phyloP scores from a whole-genome alignment of 2,329 filamentous ascomycete genomes.

The Tetracladium maxilliforme region DNA sequence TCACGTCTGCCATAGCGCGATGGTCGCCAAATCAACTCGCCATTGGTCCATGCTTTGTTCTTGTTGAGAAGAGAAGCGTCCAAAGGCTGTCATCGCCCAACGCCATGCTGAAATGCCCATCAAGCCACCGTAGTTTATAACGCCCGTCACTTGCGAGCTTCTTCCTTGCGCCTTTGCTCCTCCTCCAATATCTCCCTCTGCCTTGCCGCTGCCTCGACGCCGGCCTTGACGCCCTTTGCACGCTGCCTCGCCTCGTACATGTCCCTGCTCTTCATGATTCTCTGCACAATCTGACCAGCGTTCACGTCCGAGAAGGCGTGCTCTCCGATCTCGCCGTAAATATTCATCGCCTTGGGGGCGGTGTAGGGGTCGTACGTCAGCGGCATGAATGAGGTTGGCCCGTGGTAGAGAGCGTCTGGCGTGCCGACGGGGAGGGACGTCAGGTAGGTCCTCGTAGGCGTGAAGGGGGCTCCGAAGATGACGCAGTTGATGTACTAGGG shows the following conservation, averaged over 20 bases:
- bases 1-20: too few species aligned
- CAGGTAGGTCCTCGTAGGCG: slow-evolving; percentile 68
- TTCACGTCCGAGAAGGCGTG: slow-evolving; percentile 83
- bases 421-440: slow-evolving; percentile 56
- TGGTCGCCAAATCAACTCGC: too few species aligned
- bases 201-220: slow-evolving; percentile 53
- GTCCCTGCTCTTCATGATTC: slow-evolving; percentile 76
- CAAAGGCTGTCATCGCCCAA: too few species aligned
- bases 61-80: too few species aligned
- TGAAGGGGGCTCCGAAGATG: slow-evolving; percentile 81
- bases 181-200: slow-evolving; percentile 47
- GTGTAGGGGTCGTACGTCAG: slow-evolving; percentile 67
- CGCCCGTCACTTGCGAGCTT: slow-evolving; percentile 1
- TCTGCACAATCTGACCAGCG: slow-evolving; percentile 77
- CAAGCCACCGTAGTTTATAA: slow-evolving; percentile 1
- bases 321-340: slow-evolving; percentile 64
- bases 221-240: slow-evolving; percentile 76
- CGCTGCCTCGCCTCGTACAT: slow-evolving; percentile 86
- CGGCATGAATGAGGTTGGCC: slow-evolving; percentile 66
- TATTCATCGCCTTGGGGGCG: slow-evolving; percentile 65
- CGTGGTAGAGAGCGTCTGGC: slow-evolving; percentile 80
- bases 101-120: slow-evolving; percentile 1
- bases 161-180: slow-evolving; percentile 24
- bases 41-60: too few species aligned
- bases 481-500: slow-evolving; percentile 70